Evolutionary conservation across 2,329 filamentous ascomycete species (phyloP).

Genomic region (Aspergillus brasiliensis): DNA sequence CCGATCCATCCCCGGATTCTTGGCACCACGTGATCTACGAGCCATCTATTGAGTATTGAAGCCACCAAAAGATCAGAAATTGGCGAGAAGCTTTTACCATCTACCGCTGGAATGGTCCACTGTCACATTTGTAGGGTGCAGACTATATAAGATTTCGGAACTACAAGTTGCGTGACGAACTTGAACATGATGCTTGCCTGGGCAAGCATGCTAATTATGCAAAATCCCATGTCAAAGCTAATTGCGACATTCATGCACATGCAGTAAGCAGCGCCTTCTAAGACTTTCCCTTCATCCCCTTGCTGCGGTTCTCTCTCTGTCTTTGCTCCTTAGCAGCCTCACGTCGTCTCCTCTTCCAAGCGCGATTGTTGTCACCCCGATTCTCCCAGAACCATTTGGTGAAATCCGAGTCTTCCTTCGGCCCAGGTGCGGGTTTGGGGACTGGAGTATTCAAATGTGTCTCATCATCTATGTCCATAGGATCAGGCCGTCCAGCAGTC

Average conservation of each 20-base stretch:
- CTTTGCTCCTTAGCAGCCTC: conserved; percentile 63
- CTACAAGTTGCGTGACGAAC: not conserved
- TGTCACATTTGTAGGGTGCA: not conserved
- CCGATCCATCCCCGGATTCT: conserved; percentile 7
- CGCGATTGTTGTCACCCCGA: conserved; percentile 53
- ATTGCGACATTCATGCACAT: not conserved
- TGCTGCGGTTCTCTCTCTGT: conserved; percentile 60
- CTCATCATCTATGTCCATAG: conserved; percentile 28
- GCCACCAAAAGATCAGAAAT: not conserved
- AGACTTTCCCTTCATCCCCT: conserved; percentile 47
- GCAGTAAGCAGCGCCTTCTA: conserved; percentile 1
- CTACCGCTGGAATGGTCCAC: not conserved
- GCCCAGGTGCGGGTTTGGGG: conserved; percentile 19
- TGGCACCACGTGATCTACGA: conserved; percentile 17
- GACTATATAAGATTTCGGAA: not conserved
- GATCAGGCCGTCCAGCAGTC: conserved; percentile 18
- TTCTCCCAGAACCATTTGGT: conserved; percentile 63
- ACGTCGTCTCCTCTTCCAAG: conserved; percentile 57
- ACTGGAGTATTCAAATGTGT: conserved; percentile 27
- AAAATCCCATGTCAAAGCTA: not conserved
- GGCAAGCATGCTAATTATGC: not conserved
- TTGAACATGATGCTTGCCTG: not conserved
- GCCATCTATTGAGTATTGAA: not conserved
- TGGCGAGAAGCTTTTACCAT: not conserved
- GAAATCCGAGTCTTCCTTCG: conserved; percentile 57